These are phyloP conservation scores for Globisporangium cederbergense DNA, from an alignment of 352 stramenopile genomes.

Conservation along the genomic window DNA sequence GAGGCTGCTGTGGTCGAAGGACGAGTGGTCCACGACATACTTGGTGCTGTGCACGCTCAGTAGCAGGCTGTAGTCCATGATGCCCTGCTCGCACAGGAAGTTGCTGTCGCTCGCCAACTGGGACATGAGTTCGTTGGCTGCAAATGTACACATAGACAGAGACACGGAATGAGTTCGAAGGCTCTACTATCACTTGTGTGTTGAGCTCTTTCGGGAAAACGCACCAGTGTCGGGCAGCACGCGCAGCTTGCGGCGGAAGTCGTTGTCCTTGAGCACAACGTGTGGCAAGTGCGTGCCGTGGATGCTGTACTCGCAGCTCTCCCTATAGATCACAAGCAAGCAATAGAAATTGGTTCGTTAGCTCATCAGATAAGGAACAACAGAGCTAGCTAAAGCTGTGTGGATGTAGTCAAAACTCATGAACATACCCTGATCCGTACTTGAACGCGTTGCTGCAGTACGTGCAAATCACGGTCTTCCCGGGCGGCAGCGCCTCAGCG, in stretches of 20 bases:
- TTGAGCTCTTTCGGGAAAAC: background rate
- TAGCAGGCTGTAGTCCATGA: slow-evolving; percentile 90
- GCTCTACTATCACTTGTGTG: background rate
- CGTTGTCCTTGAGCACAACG: slow-evolving; percentile 83
- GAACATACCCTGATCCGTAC: slow-evolving; percentile 58
- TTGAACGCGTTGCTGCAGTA: slow-evolving; percentile 83
- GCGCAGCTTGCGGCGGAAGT: slow-evolving; percentile 82
- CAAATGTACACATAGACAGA: slow-evolving; percentile 1
- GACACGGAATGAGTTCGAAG: slow-evolving; percentile 8
- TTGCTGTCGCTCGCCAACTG: slow-evolving; percentile 71
- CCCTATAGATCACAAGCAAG: slow-evolving; percentile 21
- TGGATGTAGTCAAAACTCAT: background rate
- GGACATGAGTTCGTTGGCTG: slow-evolving; percentile 50
- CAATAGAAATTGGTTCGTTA: background rate
- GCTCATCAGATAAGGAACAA: background rate
- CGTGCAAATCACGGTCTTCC: slow-evolving; percentile 82
- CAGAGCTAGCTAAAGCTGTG: background rate
- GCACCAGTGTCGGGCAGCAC: slow-evolving; percentile 54
- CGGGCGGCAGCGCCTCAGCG: slow-evolving; percentile 68
- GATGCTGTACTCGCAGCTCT: slow-evolving; percentile 75
- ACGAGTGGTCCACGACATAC: slow-evolving; percentile 73
- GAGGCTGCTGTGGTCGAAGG: slow-evolving; percentile 29
- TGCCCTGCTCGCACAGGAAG: slow-evolving; percentile 74
- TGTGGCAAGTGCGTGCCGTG: slow-evolving; percentile 75
- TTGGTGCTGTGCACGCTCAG: slow-evolving; percentile 85